A percentile compares a stretch with the other conserved stretches of the same genome.
phyloP scores from a whole-genome alignment of 2,329 filamentous ascomycete genomes.

The Ascocoryne sarcoides region DNA sequence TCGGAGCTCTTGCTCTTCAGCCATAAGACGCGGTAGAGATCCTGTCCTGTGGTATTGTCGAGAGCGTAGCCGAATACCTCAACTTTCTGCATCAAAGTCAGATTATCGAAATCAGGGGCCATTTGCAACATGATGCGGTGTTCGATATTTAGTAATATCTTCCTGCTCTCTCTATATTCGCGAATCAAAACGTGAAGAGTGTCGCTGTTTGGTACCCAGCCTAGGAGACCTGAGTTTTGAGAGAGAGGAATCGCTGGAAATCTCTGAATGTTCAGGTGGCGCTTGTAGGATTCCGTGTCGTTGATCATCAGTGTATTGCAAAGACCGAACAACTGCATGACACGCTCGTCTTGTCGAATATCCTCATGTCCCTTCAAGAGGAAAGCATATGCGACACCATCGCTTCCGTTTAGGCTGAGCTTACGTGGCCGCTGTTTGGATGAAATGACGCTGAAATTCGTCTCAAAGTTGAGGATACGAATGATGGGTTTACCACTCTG shows the following conservation, averaged over 20 bases:
- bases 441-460: slow-evolving; percentile 83
- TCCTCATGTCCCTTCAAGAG: slow-evolving; percentile 98
- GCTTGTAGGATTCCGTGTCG: slow-evolving; percentile 93
- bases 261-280: slow-evolving; percentile 90
- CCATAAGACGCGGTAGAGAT: slow-evolving; percentile 96
- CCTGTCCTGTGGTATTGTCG: slow-evolving; percentile 97
- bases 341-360: slow-evolving; percentile 95
- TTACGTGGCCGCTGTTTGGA: slow-evolving; percentile 95
- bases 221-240: slow-evolving; percentile 88
- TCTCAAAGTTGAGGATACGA: slow-evolving; percentile 81
- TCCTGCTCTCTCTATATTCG: slow-evolving; percentile 92
- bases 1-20: slow-evolving; percentile 98
- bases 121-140: slow-evolving; percentile 99
- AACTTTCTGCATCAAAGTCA: slow-evolving; percentile 99
- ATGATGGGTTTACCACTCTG: slow-evolving; percentile 69
- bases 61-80: slow-evolving; percentile 98
- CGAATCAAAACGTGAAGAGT: slow-evolving; percentile 94
- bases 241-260: slow-evolving; percentile 96
- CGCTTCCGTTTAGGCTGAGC: slow-evolving; percentile 78
- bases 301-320: slow-evolving; percentile 92
- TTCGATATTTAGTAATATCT: slow-evolving; percentile 97
- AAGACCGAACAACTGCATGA: slow-evolving; percentile 98
- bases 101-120: slow-evolving; percentile 97
- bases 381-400: slow-evolving; percentile 82
- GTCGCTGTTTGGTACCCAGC: slow-evolving; percentile 96